phyloP scores from a whole-genome alignment of 768 basidiomycete species.

The Lyophyllum shimeji region DNA sequence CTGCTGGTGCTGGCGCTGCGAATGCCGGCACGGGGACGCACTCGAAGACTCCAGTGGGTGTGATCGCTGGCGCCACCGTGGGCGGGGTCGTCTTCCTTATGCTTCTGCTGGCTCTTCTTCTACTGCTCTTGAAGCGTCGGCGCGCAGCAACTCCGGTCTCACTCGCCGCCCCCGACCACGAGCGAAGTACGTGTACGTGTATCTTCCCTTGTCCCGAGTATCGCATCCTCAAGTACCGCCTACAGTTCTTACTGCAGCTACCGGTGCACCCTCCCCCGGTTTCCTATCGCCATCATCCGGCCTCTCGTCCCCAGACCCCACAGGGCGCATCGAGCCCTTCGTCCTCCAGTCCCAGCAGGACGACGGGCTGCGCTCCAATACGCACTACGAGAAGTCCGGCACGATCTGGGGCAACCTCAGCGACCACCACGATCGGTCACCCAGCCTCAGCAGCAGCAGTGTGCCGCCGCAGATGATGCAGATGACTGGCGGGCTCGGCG shows the following conservation, averaged over 20 bases:
- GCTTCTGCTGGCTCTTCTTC: not conserved
- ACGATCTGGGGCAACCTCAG: no score
- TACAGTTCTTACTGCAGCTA: not conserved
- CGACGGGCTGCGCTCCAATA: not conserved
- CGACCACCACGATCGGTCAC: no score
- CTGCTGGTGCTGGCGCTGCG: not conserved
- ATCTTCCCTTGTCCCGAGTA: not conserved
- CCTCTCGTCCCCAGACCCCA: not conserved
- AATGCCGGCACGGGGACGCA: not conserved
- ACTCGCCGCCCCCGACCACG: not conserved
- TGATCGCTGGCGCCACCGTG: conserved; percentile 1
- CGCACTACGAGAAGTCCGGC: not conserved
- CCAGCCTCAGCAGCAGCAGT: not conserved
- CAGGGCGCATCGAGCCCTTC: not conserved
- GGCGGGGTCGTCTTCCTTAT: conserved; percentile 3
- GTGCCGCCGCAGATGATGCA: no score
- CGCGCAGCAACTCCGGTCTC: not conserved
- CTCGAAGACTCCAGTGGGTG: not conserved
- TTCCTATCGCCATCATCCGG: not conserved
- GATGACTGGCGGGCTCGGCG: not conserved
- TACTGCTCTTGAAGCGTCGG: not conserved
- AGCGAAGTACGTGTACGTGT: not conserved
- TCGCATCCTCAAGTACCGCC: not conserved
- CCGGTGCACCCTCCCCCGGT: not conserved
- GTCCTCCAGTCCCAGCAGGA: not conserved